These are phyloP conservation scores for Patellifolia procumbens DNA, from an alignment of 179 eudicot species.

Conservation along the genomic window DNA sequence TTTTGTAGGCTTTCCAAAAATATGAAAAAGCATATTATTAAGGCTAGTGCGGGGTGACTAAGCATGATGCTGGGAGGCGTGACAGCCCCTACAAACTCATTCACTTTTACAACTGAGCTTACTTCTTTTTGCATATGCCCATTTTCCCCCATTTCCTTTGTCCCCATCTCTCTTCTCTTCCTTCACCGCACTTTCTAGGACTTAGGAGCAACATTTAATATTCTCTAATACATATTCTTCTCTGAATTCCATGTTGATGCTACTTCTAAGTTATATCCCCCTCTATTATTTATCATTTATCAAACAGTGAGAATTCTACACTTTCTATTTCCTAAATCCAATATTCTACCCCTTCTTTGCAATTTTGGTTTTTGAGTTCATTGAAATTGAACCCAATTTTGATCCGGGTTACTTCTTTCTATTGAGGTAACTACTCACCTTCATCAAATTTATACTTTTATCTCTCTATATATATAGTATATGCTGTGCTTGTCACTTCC, in stretches of 20 bases:
- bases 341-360: neutral
- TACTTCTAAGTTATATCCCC: no score
- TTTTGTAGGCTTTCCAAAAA: no score
- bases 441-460: neutral
- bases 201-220: neutral
- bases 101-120: slow-evolving; percentile 28
- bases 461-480: neutral
- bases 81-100: slow-evolving; percentile 18
- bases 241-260: slow-evolving; percentile 31
- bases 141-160: neutral
- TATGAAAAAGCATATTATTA: no score
- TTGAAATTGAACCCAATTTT: slow-evolving; percentile 6
- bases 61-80: neutral
- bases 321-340: slow-evolving; percentile 1
- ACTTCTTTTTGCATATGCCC: slow-evolving; percentile 30
- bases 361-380: neutral
- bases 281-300: neutral
- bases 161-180: slow-evolving; percentile 13
- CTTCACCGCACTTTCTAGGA: slow-evolving; percentile 8
- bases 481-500: neutral
- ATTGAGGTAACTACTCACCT: neutral
- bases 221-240: neutral
- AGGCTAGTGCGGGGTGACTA: slow-evolving; percentile 23
- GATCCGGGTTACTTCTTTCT: slow-evolving; percentile 1
- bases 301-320: neutral